Conservation (phyloP, 164 flowering plant genomes). For the Magnolia officinalis region DNA sequence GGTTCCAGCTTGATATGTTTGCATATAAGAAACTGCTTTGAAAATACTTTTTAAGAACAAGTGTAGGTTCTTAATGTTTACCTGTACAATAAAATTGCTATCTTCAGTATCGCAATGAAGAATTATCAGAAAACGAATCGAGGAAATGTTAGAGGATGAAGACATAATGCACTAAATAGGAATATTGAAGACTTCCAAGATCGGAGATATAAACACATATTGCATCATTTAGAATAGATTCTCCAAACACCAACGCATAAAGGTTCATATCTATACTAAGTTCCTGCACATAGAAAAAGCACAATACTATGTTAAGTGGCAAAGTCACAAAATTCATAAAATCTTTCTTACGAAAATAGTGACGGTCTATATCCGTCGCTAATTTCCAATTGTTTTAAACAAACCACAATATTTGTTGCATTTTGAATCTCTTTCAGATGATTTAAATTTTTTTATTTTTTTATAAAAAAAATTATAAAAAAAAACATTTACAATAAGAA, state of each 20-base stretch:
- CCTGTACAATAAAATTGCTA: conserved; percentile 99
- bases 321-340: background rate
- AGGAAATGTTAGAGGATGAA: conserved; percentile 1
- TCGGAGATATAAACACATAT: conserved; percentile 44
- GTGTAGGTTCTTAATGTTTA: conserved; percentile 18
- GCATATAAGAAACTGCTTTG: background rate
- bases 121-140: background rate
- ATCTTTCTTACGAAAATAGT: background rate
- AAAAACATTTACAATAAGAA: no score
- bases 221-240: conserved; percentile 35
- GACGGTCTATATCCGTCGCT: no score
- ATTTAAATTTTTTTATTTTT: no score
- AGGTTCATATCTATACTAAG: conserved; percentile 91
- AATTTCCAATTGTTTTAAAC: no score
- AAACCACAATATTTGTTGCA: no score
- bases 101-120: conserved; percentile 42
- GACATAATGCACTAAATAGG: no score
- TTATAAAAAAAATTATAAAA: no score
- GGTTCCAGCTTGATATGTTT: no score
- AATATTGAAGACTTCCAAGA: no score
- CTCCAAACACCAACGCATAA: conserved; percentile 94
- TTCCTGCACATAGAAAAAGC: conserved; percentile 51
- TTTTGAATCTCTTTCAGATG: no score
- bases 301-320: background rate
- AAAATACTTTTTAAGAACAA: background rate